Base-by-base conservation (phyloP, 768 basidiomycete genomes). In the Amanita muscaria region DNA sequence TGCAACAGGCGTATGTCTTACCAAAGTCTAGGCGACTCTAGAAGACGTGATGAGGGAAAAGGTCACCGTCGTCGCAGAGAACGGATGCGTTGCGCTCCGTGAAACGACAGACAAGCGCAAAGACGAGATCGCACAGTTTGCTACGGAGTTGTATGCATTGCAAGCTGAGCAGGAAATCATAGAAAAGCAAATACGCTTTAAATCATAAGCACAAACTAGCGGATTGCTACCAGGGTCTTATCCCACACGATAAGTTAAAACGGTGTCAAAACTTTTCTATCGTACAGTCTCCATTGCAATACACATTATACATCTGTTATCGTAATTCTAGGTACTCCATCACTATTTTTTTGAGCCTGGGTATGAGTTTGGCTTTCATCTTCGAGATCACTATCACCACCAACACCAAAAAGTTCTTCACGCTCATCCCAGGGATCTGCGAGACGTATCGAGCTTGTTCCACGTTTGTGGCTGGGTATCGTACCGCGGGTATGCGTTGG, bases 351-450 rank as follows among this genome's bases (percentile, higher is more conserved):
- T 14, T 11, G 31, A 18, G 37, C 18, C 18, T 33, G 11, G 29
- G 21, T 40, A 44, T 37, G 19, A 46, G 30, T 11, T 7, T 52
- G 50, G 36, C 55, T 49, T 42, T 56, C 42, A 36, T 66, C 65
- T 46, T 84, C 80, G 15, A 73, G 67, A 39, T 80, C 79, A 52
- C 77, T 78, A 48, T 78, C 76, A 8, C 71, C 75, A 3, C 79
- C 84, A 41, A 85, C 67, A 33, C 69, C 78, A 58, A 88, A 86
- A 25, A 83, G 49, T 44, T 87, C 83, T 61, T 89, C 86, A 21
- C 78, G 73, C 52, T 83, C 83, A 49, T 88, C 81, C 85, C 85
- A 88, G 34, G 82, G 77, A 57, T 84, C 70, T 12, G 69, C 68
- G 34, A 84, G 63, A 15, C 71, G 72, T 40, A 61, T 56, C 24